phyloP scores from a whole-genome alignment of 768 basidiomycete genomes.

The Coprinopsis strossmayeri region DNA sequence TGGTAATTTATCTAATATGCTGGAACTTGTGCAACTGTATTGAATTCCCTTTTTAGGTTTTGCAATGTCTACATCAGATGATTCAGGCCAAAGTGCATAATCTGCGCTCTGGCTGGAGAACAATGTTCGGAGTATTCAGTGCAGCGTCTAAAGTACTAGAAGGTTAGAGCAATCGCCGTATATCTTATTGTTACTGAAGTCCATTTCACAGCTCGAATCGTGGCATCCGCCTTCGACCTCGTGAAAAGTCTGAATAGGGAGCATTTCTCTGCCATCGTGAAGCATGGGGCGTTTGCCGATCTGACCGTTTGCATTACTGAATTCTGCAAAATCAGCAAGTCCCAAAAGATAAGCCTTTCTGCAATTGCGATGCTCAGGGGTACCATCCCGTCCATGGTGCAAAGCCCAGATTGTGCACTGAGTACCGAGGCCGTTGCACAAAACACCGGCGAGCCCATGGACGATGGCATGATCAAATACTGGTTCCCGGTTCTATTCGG shows the following conservation, averaged over 20 bases:
- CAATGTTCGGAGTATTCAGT: constrained; percentile 98
- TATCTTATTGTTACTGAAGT: not conserved
- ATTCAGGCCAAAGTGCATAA: constrained; percentile 92
- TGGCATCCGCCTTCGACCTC: constrained; percentile 91
- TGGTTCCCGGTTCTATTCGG: constrained; percentile 97
- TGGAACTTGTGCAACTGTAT: not conserved
- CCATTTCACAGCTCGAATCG: constrained; percentile 68
- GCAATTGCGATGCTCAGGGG: constrained; percentile 96
- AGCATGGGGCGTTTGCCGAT: constrained; percentile 92
- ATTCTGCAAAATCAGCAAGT: constrained; percentile 99
- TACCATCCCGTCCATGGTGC: constrained; percentile 87
- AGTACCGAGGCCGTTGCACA: constrained; percentile 15
- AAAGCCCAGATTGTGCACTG: constrained; percentile 60
- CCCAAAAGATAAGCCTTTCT: constrained; percentile 94
- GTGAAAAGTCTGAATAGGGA: constrained; percentile 87
- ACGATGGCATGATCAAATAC: constrained; percentile 90
- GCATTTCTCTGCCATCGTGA: constrained; percentile 87
- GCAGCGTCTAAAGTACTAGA: constrained; percentile 89
- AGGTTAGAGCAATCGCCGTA: constrained; percentile 37
- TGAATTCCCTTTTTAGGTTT: constrained; percentile 44
- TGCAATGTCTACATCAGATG: constrained; percentile 99
- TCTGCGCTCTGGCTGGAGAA: constrained; percentile 96
- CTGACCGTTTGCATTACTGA: constrained; percentile 96
- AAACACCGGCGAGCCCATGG: constrained; percentile 33
- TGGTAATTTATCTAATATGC: constrained; percentile 45